phyloP scores from a whole-genome alignment of 805 yeast species.

The Brettanomyces sp. region DNA sequence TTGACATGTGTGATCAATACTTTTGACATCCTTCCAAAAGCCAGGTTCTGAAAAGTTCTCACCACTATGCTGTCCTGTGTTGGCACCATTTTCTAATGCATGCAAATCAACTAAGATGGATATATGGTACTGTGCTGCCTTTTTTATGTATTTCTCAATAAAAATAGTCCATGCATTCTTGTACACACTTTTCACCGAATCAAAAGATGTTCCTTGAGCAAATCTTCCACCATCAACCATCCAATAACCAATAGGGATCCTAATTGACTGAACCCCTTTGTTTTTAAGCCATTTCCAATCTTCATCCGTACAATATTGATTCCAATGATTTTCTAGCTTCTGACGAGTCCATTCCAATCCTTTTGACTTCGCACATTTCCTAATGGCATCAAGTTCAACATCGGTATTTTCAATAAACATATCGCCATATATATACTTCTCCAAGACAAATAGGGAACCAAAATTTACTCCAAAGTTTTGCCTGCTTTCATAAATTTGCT shows the following conservation, averaged over 20 bases:
- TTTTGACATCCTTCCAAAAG: constrained; percentile 46
- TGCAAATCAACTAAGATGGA: constrained; percentile 79
- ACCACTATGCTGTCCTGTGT: constrained; percentile 79
- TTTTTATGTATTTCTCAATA: constrained; percentile 38
- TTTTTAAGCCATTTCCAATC: constrained; percentile 75
- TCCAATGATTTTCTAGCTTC: constrained; percentile 59
- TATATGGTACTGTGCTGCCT: constrained; percentile 54
- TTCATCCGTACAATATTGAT: constrained; percentile 43
- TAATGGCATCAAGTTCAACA: constrained; percentile 69
- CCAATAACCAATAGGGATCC: constrained; percentile 94
- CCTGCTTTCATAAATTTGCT: constrained; percentile 49
- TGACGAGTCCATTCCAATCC: constrained; percentile 48
- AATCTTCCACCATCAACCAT: constrained; percentile 57
- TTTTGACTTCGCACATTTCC: constrained; percentile 32
- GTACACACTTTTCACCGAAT: constrained; percentile 45
- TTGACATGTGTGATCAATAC: constrained; percentile 37
- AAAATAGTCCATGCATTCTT: constrained; percentile 62
- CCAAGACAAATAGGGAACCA: constrained; percentile 74
- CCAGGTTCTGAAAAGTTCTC: constrained; percentile 47
- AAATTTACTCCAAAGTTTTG: constrained; percentile 76
- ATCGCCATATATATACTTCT: constrained; percentile 65
- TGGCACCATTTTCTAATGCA: constrained; percentile 90
- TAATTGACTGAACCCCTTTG: constrained; percentile 65
- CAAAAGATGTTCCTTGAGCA: constrained; percentile 56
- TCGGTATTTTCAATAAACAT: constrained; percentile 50